These are phyloP conservation scores for Heimioporus sp. DNA, from an alignment of 768 basidiomycete genomes.

Conservation along the genomic window DNA sequence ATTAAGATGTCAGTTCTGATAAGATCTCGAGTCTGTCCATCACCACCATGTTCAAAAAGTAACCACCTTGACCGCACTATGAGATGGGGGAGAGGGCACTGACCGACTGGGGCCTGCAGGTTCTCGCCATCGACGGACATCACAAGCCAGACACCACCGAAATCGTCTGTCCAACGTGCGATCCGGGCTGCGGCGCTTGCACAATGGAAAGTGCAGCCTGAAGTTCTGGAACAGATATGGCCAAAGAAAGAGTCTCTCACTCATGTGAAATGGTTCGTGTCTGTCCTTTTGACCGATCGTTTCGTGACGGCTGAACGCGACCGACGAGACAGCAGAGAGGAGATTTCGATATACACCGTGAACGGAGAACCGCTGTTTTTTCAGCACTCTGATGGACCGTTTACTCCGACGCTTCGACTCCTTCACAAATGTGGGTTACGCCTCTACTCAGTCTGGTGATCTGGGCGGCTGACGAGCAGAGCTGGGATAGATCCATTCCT, in stretches of 20 bases:
- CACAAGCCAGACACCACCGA: constrained; percentile 85
- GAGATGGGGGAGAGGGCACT: constrained; percentile 3
- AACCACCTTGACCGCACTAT: constrained; percentile 9
- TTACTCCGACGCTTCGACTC: constrained; percentile 84
- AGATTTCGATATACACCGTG: constrained; percentile 90
- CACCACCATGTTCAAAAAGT: constrained; percentile 78
- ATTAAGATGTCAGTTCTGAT: constrained; percentile 5
- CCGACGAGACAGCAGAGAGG: constrained; percentile 74
- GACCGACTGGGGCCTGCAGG: constrained; percentile 37
- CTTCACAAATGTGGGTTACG: constrained; percentile 82
- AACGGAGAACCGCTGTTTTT: constrained; percentile 88
- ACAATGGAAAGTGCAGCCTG: constrained; percentile 80
- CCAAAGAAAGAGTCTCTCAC: constrained; percentile 96
- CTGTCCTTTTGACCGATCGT: neutral
- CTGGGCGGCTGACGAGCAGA: neutral
- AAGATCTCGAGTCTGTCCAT: constrained; percentile 10
- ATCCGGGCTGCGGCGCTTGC: constrained; percentile 78
- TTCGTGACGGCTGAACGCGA: constrained; percentile 16
- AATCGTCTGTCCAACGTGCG: constrained; percentile 88
- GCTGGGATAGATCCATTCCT: constrained; percentile 78
- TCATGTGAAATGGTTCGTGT: constrained; percentile 80
- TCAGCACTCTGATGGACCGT: constrained; percentile 94
- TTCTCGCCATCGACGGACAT: constrained; percentile 79
- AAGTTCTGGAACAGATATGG: constrained; percentile 90
- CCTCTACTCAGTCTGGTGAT: neutral